Percentiles rank a stretch among this genome's conserved stretches.
These are phyloP conservation scores for Xylariaceae sp. DNA, from an alignment of 2,329 filamentous ascomycete genomes.

Conservation along the genomic window DNA sequence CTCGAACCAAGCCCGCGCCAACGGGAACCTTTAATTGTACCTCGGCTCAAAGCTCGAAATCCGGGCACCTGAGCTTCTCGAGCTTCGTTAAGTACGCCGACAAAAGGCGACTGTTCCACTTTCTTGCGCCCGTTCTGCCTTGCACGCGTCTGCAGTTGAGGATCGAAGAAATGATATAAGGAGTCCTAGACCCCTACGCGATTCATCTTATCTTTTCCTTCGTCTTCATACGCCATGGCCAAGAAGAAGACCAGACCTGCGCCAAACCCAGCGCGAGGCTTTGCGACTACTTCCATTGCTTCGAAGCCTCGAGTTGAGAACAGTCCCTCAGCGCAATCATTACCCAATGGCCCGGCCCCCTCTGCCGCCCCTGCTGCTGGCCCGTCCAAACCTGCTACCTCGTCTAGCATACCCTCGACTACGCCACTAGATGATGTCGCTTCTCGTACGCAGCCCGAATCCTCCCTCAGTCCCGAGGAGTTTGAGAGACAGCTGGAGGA, in stretches of 20 bases:
- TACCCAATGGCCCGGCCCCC: conserved; percentile 9
- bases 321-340: conserved; percentile 22
- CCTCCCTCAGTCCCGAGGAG: conserved; percentile 72
- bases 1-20: too few species aligned
- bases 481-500: conserved; percentile 85
- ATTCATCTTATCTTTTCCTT: not conserved
- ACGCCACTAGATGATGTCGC: conserved; percentile 10
- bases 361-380: conserved; percentile 3
- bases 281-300: conserved; percentile 87
- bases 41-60: too few species aligned
- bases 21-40: too few species aligned
- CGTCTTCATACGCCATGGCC: conserved; percentile 51
- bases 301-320: conserved; percentile 69
- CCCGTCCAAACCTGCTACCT: not conserved
- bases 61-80: not conserved
- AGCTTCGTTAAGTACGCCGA: too few species aligned
- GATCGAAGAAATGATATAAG: not conserved
- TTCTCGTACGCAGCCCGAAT: conserved; percentile 21
- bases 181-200: not conserved
- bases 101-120: too few species aligned
- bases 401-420: not conserved
- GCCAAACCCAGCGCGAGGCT: conserved; percentile 82
- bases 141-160: not conserved
- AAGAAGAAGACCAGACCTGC: conserved; percentile 92
- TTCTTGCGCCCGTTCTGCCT: not conserved